Base-by-base conservation (phyloP, 352 stramenopile species). In the Globisporangium nagaii region DNA sequence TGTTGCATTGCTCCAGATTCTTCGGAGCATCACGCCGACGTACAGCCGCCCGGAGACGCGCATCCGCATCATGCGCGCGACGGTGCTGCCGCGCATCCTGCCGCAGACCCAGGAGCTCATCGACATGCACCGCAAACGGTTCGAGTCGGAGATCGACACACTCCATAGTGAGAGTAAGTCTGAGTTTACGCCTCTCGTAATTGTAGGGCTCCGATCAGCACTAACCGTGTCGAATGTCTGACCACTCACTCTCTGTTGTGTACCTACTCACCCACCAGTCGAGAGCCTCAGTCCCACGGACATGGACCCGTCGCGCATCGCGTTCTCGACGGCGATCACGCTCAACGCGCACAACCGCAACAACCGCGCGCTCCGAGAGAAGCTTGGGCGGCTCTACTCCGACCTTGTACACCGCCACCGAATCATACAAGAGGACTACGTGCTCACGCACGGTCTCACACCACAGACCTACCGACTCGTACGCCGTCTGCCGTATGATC, bases 331-430 rank as follows among this genome's bases (percentile, higher is more conserved):
- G 5, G 73, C 41, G 8, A 67, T 87, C 12, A 76, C 65, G 3
- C 58, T 90, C 55, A 82, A 78, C 31, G 53, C 72, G 1, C 80
- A 90, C 66, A 82, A 88, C 51, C 60, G 67, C 56, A 90, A 86
- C 62, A 90, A 88, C 50, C 68, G 76, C 40, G 50, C 73, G n/a
- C 66, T 90, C 31, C 87, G 86, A 40, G 40, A 40, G 11, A 67
- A 70, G 39, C 57, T 88, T 19, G 75, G 63, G 0, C 46, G 53
- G n/a, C 65, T 90, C 55, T 90, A 90, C 47, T 58, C 65, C 43
- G 55, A 69, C 17, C 54, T 88, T 9, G 60, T 86, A 13, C 65
- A 84, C 31, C 27, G 65, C 10, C 55, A 61, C 4, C 42, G 68
- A 4, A 52, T 77, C 43, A 54, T 88, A 12, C 54, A 45, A 11